Percentiles rank a stretch among this genome's conserved stretches.
Evolutionary conservation across 768 basidiomycete species (phyloP).

Genomic region (Termitomyces sp.): DNA sequence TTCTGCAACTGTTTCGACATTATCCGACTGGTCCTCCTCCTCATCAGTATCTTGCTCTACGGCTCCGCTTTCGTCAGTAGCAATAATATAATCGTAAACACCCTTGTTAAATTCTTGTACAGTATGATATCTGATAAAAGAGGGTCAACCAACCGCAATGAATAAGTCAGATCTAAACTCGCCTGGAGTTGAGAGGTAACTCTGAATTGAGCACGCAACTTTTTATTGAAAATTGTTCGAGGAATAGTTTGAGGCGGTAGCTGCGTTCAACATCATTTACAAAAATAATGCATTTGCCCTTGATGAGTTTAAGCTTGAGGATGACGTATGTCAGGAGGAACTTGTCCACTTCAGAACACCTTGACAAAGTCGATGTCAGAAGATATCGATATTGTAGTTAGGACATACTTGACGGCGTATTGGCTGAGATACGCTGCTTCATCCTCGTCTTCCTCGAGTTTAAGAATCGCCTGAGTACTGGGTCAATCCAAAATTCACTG

Average conservation of each 20-base stretch:
- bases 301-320: constrained; percentile 91
- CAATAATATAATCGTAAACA: constrained; percentile 97
- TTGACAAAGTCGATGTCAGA: constrained; percentile 18
- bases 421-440: constrained; percentile 78
- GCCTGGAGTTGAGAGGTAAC: constrained; percentile 91
- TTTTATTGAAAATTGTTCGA: constrained; percentile 96
- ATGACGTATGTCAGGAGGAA: constrained; percentile 95
- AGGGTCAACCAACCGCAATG: neutral
- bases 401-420: constrained; percentile 68
- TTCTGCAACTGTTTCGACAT: constrained; percentile 31
- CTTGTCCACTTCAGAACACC: constrained; percentile 93
- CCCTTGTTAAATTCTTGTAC: constrained; percentile 99
- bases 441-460: constrained; percentile 83
- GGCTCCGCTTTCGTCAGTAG: constrained; percentile 82
- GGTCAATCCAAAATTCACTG: neutral
- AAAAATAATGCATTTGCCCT: constrained; percentile 94
- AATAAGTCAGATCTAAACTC: neutral
- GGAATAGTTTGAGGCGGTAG: constrained; percentile 94
- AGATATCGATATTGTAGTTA: neutral
- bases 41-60: constrained; percentile 37
- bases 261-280: constrained; percentile 94
- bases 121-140: constrained; percentile 69
- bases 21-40: constrained; percentile 38
- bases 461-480: constrained; percentile 63
- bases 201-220: constrained; percentile 96